These are phyloP conservation scores for Cercophora samala DNA, from an alignment of 495 filamentous ascomycete species.

Conservation along the genomic window DNA sequence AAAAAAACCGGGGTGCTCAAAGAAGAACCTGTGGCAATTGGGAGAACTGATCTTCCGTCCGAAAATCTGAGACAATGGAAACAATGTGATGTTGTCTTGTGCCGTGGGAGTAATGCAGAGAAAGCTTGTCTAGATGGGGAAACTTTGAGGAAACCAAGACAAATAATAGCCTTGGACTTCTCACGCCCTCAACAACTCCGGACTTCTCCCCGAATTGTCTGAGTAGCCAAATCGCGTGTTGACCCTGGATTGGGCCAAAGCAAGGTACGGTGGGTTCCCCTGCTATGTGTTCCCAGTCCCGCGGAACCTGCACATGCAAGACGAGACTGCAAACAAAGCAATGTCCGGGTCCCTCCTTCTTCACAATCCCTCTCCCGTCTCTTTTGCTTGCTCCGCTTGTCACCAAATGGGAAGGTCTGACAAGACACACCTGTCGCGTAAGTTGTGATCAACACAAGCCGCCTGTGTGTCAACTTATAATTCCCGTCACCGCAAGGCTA, in stretches of 20 bases:
- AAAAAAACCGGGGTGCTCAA: neutral
- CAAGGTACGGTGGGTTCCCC: neutral
- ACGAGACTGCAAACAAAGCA: neutral
- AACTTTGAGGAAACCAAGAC: neutral
- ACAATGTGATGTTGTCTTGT: neutral
- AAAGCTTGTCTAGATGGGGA: neutral
- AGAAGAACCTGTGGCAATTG: neutral
- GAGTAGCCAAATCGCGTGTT: neutral
- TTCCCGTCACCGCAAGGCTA: neutral
- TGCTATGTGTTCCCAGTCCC: neutral
- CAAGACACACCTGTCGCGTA: neutral
- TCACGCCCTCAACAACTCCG: neutral
- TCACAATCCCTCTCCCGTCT: too few relatives aligned
- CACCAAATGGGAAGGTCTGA: neutral
- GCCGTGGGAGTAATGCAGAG: neutral
- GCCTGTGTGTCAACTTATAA: neutral
- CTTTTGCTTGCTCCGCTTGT: neutral
- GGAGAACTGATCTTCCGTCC: neutral
- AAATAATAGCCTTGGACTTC: neutral
- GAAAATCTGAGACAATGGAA: neutral
- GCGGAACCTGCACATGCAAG: neutral
- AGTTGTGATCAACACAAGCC: neutral
- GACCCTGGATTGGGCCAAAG: neutral
- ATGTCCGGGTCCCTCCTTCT: neutral
- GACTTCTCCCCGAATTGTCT: neutral